Evolutionary conservation across 2,329 filamentous ascomycete genomes (phyloP), one percentile per base, ranked within the genome.

Genomic region (Chaetomium sp.): DNA sequence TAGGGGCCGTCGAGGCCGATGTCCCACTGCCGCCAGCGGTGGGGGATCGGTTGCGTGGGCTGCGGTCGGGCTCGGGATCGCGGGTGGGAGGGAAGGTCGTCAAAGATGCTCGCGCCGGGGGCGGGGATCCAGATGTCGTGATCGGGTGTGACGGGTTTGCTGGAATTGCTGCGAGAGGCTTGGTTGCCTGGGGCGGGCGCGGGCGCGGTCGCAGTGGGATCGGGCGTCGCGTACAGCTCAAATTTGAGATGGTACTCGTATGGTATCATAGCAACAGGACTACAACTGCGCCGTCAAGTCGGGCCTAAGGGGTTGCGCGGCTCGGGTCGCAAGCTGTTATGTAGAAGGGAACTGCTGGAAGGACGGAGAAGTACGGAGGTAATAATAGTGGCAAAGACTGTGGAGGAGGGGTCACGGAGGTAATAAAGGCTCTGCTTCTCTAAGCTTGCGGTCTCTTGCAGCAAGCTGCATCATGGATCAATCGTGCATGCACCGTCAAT

Each of bases 211-310:
- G 65, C 53, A 1, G 70, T 72, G 4, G 80, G 79, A 58, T 78
- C 75, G 55, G 80, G 74, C 66, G 77, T 81, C 51, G 80, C 76
- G 74, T 89, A 89, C 50, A 89, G 80, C 77, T 90, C 87, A 71
- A 90, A 83, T 70, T 85, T 87, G n/a, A 90, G 73, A 70, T 89
- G 86, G 71, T 89, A 89, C 69, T 85, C 85, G 74, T 87, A 88
- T 33, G 82, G 82, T 78, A 83, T 82, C 85, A 87, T 87, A 78
- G 73, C 79, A 58, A 35, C 33, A 4, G 12, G 42, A 4, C 16
- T 35, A 4, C 49, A 19, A n/a, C 19, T 58, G 21, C 53, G 29
- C 27, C 21, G 42, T 31, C 23, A 25, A 57, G 4, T 35, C 25
- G 35, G 38, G 35, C 38, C 54, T 12, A 16, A 25, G 19, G 7